A percentile compares a stretch with the other conserved stretches of the same genome.
These are phyloP conservation scores for Puccinia coronata DNA, from an alignment of 1,284 basidiomycete genomes.

Conservation along the genomic window DNA sequence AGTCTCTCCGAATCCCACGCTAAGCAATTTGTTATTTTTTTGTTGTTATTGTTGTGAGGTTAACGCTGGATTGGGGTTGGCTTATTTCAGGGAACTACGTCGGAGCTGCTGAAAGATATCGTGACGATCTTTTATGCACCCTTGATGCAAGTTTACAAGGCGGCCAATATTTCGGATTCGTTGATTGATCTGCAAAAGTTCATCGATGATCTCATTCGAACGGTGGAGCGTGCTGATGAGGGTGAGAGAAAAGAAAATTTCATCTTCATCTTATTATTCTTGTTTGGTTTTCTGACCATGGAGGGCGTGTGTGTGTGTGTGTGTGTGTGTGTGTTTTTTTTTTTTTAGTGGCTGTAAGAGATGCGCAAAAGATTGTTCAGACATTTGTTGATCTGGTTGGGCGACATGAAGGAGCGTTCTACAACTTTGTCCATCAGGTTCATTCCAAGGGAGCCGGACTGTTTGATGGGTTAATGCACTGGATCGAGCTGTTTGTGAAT, in stretches of 20 bases:
- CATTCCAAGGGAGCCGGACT: slow-evolving; percentile 94
- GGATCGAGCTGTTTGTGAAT: slow-evolving; percentile 94
- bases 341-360: slow-evolving; percentile 72
- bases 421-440: slow-evolving; percentile 96
- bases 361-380: slow-evolving; percentile 84
- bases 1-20: slow-evolving; percentile 52
- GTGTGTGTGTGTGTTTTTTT: neutral
- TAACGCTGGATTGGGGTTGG: neutral
- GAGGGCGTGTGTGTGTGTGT: slow-evolving; percentile 1
- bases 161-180: slow-evolving; percentile 94
- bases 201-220: slow-evolving; percentile 90
- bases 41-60: neutral
- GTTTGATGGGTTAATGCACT: slow-evolving; percentile 90
- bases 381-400: slow-evolving; percentile 90
- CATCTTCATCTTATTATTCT: neutral
- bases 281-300: neutral
- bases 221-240: slow-evolving; percentile 88
- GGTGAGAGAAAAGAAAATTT: slow-evolving; percentile 65
- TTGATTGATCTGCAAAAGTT: slow-evolving; percentile 89
- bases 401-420: slow-evolving; percentile 93
- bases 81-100: slow-evolving; percentile 74
- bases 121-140: slow-evolving; percentile 99
- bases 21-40: neutral
- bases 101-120: slow-evolving; percentile 94
- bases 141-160: slow-evolving; percentile 96